Conservation (phyloP, 2,329 filamentous ascomycete genomes). For the Aphanocladium album region DNA sequence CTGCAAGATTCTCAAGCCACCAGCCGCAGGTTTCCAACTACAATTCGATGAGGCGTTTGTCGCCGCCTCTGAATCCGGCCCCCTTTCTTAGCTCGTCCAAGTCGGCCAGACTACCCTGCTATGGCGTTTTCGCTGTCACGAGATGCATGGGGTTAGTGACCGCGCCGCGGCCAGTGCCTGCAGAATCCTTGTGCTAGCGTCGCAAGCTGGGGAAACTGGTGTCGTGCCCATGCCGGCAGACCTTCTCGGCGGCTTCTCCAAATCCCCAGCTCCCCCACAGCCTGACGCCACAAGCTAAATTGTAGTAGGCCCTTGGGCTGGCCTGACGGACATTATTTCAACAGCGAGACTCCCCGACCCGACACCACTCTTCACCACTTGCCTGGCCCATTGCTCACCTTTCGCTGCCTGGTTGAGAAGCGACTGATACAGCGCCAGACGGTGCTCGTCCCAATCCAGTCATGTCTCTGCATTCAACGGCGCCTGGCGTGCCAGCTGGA, state of each 20-base stretch:
- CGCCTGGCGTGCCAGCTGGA: neutral
- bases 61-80: neutral
- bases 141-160: neutral
- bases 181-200: neutral
- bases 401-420: neutral
- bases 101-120: constrained; percentile 4
- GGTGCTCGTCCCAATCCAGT: neutral
- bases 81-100: neutral
- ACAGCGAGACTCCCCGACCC: constrained; percentile 13
- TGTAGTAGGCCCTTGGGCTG: neutral
- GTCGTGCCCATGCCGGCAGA: neutral
- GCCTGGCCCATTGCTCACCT: neutral
- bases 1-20: neutral
- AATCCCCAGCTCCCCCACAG: constrained; percentile 4
- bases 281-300: neutral
- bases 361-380: neutral
- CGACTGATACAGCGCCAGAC: neutral
- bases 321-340: constrained; percentile 6
- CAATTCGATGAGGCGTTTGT: neutral
- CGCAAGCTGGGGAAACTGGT: neutral
- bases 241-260: neutral
- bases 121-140: neutral
- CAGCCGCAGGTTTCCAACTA: neutral
- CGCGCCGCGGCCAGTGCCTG: neutral
- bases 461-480: neutral